Evolutionary conservation across 306 rosid genomes (phyloP).

Genomic region (Parietaria judaica): DNA sequence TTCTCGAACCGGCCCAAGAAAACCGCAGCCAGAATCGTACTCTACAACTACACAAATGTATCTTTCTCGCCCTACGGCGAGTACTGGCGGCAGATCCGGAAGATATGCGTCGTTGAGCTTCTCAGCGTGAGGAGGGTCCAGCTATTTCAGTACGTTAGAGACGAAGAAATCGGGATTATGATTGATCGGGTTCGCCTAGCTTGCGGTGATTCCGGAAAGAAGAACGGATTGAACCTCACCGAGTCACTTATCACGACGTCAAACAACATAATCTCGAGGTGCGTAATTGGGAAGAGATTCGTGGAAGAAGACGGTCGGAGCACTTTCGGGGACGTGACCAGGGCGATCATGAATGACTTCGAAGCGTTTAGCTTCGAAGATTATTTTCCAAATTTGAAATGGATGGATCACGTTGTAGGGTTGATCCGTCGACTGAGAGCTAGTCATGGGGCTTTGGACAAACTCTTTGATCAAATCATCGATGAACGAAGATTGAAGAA

Average conservation of each 20-base stretch:
- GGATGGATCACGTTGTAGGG: slow-evolving; percentile 19
- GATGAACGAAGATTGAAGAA: background rate
- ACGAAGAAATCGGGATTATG: slow-evolving; percentile 9
- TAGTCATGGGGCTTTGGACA: background rate
- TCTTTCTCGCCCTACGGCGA: slow-evolving; percentile 21
- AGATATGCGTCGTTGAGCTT: slow-evolving; percentile 16
- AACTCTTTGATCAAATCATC: slow-evolving; percentile 2
- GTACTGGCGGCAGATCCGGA: slow-evolving; percentile 25
- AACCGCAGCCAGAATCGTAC: background rate
- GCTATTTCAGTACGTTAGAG: slow-evolving; percentile 6
- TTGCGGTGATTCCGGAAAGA: too few relatives aligned
- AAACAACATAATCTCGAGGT: background rate
- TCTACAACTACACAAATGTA: slow-evolving; percentile 13
- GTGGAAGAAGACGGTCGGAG: background rate
- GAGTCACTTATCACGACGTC: background rate
- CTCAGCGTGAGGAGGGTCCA: slow-evolving; percentile 18
- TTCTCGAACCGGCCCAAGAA: slow-evolving; percentile 4
- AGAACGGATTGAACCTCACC: background rate
- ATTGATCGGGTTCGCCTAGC: background rate
- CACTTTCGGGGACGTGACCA: background rate
- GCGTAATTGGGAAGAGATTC: background rate
- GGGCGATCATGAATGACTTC: background rate
- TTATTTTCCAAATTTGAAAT: slow-evolving; percentile 16
- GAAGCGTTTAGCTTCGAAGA: slow-evolving; percentile 12
- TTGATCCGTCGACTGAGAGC: background rate